Base-by-base conservation (phyloP, 2,329 filamentous ascomycete genomes). In the Colletotrichum spinosum region DNA sequence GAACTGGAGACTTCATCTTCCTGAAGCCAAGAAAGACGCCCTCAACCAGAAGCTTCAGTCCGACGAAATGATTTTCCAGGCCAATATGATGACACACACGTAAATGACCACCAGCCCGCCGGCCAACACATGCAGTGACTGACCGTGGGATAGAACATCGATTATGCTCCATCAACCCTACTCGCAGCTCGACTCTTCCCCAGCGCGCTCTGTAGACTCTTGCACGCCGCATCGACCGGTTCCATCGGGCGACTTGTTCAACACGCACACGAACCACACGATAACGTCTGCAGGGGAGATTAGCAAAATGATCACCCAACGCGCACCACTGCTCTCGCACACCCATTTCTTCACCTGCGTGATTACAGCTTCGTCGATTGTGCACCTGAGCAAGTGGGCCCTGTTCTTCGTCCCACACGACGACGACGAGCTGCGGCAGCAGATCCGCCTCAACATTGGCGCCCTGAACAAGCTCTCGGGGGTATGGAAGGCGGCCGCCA, bases 51-150 rank as follows among this genome's bases (percentile, higher is more conserved):
- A 90, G 70, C 90, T 92, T 38, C 85, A 88, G 57, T 83, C 94
- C 10, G 94, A 97, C 74, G 93, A 97, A 78, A 91, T 97, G 86
- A 89, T 97, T 77, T 97, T 97, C 79, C 93, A 97, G 75, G 94
- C 92, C 1, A 90, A 92, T 68, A 95, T 97, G 88, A 92, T 97
- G 71, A 85, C 81, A 38, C 80, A 87, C 67, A 84, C 85, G 82
- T 84, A 75, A 72, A n/a, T 17, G 6, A 25, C 8, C n/a, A 17
- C 25, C 13, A 12, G 13, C 42, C n/a, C 17, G 7, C 11, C 25
- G 25, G 51, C 33, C 25, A 25, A 34, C n/a, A 38, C 44, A 39
- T 25, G 25, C 25, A 55, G 17, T 35, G 10, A 42, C n/a, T 48
- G 13, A 45, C n/a, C 9, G 52, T 15, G 38, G 15, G 17, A 33